Conservation (phyloP, 2,329 filamentous ascomycete species). For the Ceratocystis eucalypticola region DNA sequence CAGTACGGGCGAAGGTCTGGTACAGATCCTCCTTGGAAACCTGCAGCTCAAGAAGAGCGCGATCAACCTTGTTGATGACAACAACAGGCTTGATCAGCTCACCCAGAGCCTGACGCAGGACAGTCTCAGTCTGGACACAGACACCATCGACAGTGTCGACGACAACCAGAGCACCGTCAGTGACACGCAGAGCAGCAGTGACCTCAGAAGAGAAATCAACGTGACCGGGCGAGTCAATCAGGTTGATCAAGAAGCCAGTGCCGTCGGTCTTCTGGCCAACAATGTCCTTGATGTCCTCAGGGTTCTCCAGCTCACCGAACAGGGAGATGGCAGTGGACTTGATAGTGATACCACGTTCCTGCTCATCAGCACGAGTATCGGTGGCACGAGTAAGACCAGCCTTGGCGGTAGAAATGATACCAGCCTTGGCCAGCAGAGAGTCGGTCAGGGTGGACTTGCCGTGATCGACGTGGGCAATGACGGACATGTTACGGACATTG, state of each 20-base stretch:
- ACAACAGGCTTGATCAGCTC: conserved; percentile 99
- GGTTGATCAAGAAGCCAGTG: conserved; percentile 98
- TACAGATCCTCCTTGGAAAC: conserved; percentile 97
- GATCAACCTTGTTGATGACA: conserved; percentile 99
- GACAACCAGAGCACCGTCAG: conserved; percentile 97
- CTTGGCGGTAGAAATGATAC: conserved; percentile 98
- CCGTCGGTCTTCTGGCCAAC: conserved; percentile 75
- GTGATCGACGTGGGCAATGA: conserved; percentile 99
- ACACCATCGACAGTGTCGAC: conserved; percentile 99
- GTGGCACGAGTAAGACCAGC: conserved; percentile 92
- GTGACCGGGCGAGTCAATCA: conserved; percentile 99
- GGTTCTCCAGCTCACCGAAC: conserved; percentile 68
- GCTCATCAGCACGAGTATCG: conserved; percentile 93
- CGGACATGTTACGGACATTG: conserved; percentile 91
- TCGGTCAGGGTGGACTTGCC: conserved; percentile 99
- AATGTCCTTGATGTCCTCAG: conserved; percentile 90
- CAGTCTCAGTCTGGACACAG: conserved; percentile 99
- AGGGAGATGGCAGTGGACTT: conserved; percentile 99
- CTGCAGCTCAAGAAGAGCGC: conserved; percentile 97
- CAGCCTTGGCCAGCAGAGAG: conserved; percentile 95
- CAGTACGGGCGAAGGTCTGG: conserved; percentile 98
- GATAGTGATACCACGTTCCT: conserved; percentile 99
- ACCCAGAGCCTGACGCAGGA: conserved; percentile 95
- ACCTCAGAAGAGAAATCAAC: conserved; percentile 99
- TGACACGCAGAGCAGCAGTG: conserved; percentile 98